Evolutionary conservation across 345 rosid genomes (phyloP).

Genomic region (Aurinia saxatilis): DNA sequence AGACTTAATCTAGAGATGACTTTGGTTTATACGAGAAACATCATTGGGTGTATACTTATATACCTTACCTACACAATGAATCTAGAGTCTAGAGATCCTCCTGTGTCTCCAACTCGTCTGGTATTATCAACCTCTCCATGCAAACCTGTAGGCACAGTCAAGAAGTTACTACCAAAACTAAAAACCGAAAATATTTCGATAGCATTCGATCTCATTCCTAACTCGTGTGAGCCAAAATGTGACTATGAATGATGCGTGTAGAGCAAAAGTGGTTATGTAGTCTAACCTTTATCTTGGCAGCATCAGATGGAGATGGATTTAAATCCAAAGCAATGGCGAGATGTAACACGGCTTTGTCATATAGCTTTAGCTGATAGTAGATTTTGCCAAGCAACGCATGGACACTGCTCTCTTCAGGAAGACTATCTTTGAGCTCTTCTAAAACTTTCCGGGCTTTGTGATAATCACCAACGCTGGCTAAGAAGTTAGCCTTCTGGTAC

Average conservation of each 20-base stretch:
- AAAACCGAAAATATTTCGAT: background rate
- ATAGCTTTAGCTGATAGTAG: conserved; percentile 48
- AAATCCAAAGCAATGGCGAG: conserved; percentile 83
- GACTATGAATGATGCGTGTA: conserved; percentile 1
- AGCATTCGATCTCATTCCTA: background rate
- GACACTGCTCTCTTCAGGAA: conserved; percentile 74
- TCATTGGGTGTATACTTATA: background rate
- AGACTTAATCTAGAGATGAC: background rate
- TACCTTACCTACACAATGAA: conserved; percentile 11
- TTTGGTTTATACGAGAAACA: conserved; percentile 10
- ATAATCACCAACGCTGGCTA: conserved; percentile 48
- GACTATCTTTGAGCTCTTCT: conserved; percentile 75
- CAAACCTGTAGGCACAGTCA: conserved; percentile 17
- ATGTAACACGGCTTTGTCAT: conserved; percentile 77
- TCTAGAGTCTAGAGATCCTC: conserved; percentile 18
- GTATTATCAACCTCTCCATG: conserved; percentile 28
- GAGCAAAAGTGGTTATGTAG: background rate
- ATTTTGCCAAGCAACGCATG: conserved; percentile 78
- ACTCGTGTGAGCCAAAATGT: background rate
- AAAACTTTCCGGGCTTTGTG: conserved; percentile 65
- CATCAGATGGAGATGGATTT: conserved; percentile 69
- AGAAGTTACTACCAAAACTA: background rate
- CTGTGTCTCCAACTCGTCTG: conserved; percentile 17
- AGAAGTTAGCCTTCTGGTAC: conserved; percentile 83
- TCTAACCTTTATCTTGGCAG: conserved; percentile 65